A percentile compares a stretch with the other conserved stretches of the same genome.
These are phyloP conservation scores for Boletus pseudo-olivaceus DNA, from an alignment of 768 basidiomycete genomes.

Conservation along the genomic window DNA sequence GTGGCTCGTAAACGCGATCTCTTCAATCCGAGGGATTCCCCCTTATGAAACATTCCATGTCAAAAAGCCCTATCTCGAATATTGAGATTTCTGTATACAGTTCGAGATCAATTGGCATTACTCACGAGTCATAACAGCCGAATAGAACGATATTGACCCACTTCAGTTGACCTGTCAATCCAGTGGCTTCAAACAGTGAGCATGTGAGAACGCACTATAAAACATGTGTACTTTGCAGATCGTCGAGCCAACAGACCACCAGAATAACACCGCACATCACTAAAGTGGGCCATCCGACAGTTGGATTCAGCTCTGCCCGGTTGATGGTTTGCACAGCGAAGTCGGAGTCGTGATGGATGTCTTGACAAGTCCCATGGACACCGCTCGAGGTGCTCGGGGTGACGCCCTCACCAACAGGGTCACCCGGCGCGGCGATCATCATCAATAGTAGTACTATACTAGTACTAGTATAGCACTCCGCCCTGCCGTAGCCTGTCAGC, in stretches of 20 bases:
- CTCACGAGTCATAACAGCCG: slow-evolving; percentile 19
- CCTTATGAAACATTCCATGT: slow-evolving; percentile 20
- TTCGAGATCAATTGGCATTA: neutral
- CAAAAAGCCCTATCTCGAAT: slow-evolving; percentile 18
- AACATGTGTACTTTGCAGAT: neutral
- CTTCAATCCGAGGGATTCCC: neutral
- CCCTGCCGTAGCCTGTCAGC: neutral
- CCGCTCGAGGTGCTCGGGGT: neutral
- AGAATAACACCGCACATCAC: slow-evolving; percentile 2
- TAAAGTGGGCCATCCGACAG: neutral
- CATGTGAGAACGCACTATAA: slow-evolving; percentile 11
- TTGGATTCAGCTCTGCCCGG: neutral
- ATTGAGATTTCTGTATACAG: too few relatives aligned
- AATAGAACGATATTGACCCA: slow-evolving; percentile 14
- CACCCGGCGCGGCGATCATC: too few relatives aligned
- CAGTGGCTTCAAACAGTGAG: neutral
- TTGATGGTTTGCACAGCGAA: neutral
- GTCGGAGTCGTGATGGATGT: too few relatives aligned
- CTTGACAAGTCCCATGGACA: neutral
- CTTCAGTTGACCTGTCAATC: slow-evolving; percentile 7
- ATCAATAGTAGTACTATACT: too few relatives aligned
- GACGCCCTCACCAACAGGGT: neutral
- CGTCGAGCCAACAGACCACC: too few relatives aligned
- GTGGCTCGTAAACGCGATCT: slow-evolving; percentile 8
- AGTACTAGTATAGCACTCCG: too few relatives aligned